Conservation (phyloP, 2,329 filamentous ascomycete species). For the Hymenoscyphus albidus region DNA sequence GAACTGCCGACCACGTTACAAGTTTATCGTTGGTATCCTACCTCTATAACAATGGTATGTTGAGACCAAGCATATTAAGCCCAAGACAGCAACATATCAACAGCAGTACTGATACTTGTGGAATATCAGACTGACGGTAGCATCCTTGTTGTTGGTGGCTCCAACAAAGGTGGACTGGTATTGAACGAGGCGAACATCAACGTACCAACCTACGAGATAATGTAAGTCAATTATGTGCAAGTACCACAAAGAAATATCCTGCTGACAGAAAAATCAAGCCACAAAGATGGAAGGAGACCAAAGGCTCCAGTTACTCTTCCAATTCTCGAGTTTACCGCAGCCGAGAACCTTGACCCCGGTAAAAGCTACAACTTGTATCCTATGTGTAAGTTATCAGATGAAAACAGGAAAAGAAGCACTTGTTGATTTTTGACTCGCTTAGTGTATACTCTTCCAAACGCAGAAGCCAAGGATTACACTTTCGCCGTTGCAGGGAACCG, state of each 20-base stretch:
- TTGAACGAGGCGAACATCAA: conserved; percentile 6
- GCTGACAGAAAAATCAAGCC: not conserved
- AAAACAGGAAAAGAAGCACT: too few species aligned
- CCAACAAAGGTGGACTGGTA: conserved; percentile 1
- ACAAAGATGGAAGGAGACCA: not conserved
- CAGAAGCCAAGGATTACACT: not conserved
- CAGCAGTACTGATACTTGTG: too few species aligned
- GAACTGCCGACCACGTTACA: not conserved
- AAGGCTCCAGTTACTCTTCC: conserved; percentile 4
- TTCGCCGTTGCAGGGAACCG: conserved; percentile 4
- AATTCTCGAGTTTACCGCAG: conserved; percentile 1
- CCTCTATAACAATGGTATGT: not conserved
- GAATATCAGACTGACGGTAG: not conserved
- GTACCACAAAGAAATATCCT: not conserved
- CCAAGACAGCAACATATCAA: too few species aligned
- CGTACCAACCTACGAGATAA: conserved; percentile 5
- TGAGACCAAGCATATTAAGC: too few species aligned
- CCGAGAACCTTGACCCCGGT: not conserved
- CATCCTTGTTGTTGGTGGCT: not conserved
- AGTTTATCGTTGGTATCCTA: conserved; percentile 3
- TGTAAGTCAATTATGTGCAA: not conserved
- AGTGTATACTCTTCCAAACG: conserved; percentile 1
- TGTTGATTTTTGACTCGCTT: too few species aligned
- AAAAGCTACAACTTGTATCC: conserved; percentile 4
- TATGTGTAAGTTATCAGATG: not conserved